Evolutionary conservation across 2,329 filamentous ascomycete species (phyloP).

Genomic region (Didymella arachidicola): DNA sequence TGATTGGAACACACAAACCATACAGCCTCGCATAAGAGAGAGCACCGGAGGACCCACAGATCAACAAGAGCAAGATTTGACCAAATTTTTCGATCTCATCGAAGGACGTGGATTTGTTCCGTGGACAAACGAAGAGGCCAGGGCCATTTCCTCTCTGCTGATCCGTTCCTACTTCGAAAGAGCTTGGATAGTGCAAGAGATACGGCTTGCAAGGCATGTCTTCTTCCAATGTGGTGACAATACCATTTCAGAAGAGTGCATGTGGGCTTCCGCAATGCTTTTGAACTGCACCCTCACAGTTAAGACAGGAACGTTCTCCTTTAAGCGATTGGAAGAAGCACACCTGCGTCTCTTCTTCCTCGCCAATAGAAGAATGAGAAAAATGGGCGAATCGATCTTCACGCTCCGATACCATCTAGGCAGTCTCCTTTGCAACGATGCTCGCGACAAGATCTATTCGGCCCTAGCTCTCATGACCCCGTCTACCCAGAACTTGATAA

Average conservation of each 20-base stretch:
- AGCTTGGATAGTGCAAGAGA: background rate
- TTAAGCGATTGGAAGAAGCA: background rate
- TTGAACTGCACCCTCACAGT: background rate
- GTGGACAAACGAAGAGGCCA: background rate
- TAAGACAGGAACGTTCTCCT: background rate
- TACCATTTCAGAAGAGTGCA: background rate
- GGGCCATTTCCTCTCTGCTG: background rate
- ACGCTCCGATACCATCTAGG: background rate
- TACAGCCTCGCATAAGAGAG: background rate
- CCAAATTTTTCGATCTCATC: background rate
- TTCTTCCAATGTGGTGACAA: background rate
- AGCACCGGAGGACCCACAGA: background rate
- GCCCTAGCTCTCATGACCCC: background rate
- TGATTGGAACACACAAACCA: background rate
- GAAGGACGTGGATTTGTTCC: too few species aligned
- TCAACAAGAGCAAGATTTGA: background rate
- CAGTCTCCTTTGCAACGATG: background rate
- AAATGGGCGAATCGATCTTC: background rate
- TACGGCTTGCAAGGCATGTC: background rate
- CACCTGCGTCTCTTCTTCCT: background rate
- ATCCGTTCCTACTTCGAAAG: background rate
- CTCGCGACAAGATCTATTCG: conserved; percentile 1
- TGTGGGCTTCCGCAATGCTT: background rate
- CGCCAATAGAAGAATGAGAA: background rate
- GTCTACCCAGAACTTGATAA: background rate